Conservation (phyloP, 164 flowering plant species). For the Vitis labrusca region DNA sequence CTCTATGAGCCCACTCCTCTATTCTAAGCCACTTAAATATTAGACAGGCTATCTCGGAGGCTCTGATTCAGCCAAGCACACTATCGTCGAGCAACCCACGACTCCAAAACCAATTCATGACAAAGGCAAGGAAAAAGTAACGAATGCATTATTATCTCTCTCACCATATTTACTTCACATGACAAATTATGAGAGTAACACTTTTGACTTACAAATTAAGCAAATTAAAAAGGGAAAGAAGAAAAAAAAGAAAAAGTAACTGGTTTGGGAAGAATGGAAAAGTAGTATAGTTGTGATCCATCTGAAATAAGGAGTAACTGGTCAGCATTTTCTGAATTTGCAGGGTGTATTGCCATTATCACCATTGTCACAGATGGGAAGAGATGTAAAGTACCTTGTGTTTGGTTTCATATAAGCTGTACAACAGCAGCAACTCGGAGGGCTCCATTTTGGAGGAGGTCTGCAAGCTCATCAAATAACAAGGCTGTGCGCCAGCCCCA, state of each 20-base stretch:
- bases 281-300: too few species aligned
- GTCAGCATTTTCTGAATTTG: background rate
- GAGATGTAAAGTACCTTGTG: background rate
- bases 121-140: background rate
- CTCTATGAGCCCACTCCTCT: too few species aligned
- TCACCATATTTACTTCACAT: background rate
- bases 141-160: background rate
- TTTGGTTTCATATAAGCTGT: slow-evolving; percentile 64
- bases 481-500: slow-evolving; percentile 99
- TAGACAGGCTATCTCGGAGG: too few species aligned
- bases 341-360: background rate
- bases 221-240: background rate
- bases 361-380: background rate
- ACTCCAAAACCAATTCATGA: background rate
- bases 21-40: too few species aligned
- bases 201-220: background rate
- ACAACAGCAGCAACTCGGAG: slow-evolving; percentile 85
- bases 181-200: background rate
- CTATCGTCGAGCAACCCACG: too few species aligned
- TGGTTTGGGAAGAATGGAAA: background rate
- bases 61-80: too few species aligned
- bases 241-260: background rate
- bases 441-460: slow-evolving; percentile 87
- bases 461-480: slow-evolving; percentile 83
- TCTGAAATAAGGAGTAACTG: slow-evolving; percentile 1